Percentiles rank a stretch among this genome's conserved stretches.
These are phyloP conservation scores for Xylaria telfairii DNA, from an alignment of 495 filamentous ascomycete species.

Conservation along the genomic window DNA sequence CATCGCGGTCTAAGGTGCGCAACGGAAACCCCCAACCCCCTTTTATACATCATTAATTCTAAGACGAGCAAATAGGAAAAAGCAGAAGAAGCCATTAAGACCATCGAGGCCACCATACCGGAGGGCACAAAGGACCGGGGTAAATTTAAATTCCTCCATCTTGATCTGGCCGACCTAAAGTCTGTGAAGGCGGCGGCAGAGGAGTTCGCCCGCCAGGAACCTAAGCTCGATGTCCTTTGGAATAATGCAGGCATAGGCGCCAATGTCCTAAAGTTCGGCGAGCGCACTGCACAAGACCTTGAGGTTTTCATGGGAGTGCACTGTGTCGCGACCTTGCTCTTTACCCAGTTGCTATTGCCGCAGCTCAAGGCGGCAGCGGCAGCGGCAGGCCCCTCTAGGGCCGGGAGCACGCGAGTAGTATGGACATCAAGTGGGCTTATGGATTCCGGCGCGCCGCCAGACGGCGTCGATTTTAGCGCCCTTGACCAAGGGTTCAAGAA, in stretches of 20 bases:
- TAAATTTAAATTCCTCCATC: conserved; percentile 34
- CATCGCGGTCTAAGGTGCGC: conserved; percentile 37
- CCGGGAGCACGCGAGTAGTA: conserved; percentile 46
- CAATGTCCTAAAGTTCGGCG: conserved; percentile 28
- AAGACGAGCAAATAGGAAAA: conserved; percentile 28
- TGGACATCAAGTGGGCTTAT: conserved; percentile 45
- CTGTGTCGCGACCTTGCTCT: conserved; percentile 43
- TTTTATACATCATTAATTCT: conserved; percentile 11
- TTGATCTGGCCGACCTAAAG: conserved; percentile 35
- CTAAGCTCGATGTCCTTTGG: conserved; percentile 33
- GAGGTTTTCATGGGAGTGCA: conserved; percentile 46
- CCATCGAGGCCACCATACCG: conserved; percentile 30
- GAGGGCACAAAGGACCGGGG: conserved; percentile 34
- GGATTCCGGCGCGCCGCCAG: conserved; percentile 32
- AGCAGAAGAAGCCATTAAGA: conserved; percentile 35
- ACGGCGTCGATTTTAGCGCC: conserved; percentile 40
- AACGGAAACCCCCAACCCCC: neutral
- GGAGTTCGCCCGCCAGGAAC: conserved; percentile 29
- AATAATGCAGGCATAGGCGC: conserved; percentile 48
- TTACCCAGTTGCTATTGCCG: conserved; percentile 50
- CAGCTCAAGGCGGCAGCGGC: conserved; percentile 46
- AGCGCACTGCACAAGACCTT: conserved; percentile 39
- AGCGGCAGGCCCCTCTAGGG: conserved; percentile 30
- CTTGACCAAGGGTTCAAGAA: conserved; percentile 34
- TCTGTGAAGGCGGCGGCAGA: conserved; percentile 29